Percentiles rank a stretch among this genome's conserved stretches.
phyloP scores from a whole-genome alignment of 2,329 filamentous ascomycete genomes.

The Fonsecaea monophora region DNA sequence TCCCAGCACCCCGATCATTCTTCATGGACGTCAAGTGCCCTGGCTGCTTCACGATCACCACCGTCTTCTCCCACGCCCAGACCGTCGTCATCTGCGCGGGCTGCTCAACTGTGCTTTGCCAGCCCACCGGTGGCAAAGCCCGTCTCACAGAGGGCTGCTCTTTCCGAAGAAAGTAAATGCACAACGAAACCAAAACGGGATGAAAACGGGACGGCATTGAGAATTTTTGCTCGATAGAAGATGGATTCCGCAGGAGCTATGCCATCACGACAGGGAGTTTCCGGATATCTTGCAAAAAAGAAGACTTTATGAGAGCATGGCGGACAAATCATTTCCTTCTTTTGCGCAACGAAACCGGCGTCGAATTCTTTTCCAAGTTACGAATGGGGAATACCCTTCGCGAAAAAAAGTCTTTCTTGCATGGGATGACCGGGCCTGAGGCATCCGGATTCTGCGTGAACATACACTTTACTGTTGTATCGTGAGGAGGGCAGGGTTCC shows the following conservation, averaged over 20 bases:
- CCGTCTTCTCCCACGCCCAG: constrained; percentile 99
- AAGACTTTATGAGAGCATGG: constrained; percentile 39
- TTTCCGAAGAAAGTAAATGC: constrained; percentile 98
- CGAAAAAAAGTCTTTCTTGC: constrained; percentile 41
- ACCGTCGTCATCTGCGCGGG: constrained; percentile 99
- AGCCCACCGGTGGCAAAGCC: constrained; percentile 99
- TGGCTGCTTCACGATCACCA: constrained; percentile 99
- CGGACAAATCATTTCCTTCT: constrained; percentile 46
- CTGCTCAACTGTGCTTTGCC: constrained; percentile 99
- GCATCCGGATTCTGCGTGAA: constrained; percentile 40
- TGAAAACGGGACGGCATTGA: constrained; percentile 43
- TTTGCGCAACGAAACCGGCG: constrained; percentile 45
- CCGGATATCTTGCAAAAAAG: constrained; percentile 79
- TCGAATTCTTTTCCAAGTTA: constrained; percentile 22
- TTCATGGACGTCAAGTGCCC: constrained; percentile 99
- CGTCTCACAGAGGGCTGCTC: constrained; percentile 99
- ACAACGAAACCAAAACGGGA: constrained; percentile 35
- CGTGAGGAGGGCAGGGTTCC: constrained; percentile 40
- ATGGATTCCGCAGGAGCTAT: constrained; percentile 52
- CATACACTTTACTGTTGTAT: constrained; percentile 28
- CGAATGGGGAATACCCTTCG: constrained; percentile 45
- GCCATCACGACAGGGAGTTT: constrained; percentile 70
- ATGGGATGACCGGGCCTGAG: constrained; percentile 43
- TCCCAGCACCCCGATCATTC: constrained; percentile 96
- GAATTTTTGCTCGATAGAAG: constrained; percentile 53